These are phyloP conservation scores for Brassica balearica DNA, from an alignment of 441 rosid species.

Conservation along the genomic window DNA sequence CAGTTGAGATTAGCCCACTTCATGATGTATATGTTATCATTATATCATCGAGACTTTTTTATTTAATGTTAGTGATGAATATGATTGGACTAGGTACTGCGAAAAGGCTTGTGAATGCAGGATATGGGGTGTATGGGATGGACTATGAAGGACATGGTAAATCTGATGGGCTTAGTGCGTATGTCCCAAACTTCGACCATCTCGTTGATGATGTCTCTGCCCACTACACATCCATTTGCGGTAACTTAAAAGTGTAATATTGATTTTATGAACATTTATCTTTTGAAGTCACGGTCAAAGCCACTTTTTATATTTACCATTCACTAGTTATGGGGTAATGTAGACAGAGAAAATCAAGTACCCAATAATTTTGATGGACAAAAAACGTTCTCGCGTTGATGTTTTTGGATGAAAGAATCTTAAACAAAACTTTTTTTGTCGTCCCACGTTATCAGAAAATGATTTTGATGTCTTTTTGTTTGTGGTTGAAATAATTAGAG, in stretches of 20 bases:
- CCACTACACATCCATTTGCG: constrained; percentile 42
- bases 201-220: constrained; percentile 44
- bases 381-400: not conserved
- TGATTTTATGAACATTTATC: not conserved
- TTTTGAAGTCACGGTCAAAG: not conserved
- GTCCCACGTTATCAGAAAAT: constrained; percentile 1
- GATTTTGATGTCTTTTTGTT: not conserved
- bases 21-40: not conserved
- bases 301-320: not conserved
- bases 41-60: not conserved
- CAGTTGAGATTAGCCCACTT: constrained; percentile 51
- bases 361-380: not conserved
- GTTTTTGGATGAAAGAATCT: not conserved
- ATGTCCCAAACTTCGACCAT: constrained; percentile 50
- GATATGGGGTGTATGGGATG: constrained; percentile 68
- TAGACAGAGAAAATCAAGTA: not conserved
- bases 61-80: not conserved
- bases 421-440: not conserved
- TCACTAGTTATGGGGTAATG: not conserved
- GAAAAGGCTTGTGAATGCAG: constrained; percentile 61
- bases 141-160: constrained; percentile 91
- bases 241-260: constrained; percentile 26
- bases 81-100: constrained; percentile 60
- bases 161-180: constrained; percentile 64
- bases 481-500: constrained; percentile 48